Evolutionary conservation across 176 grass and related monocot genomes (phyloP), one percentile per base, ranked within the genome.

Genomic region (Hordeum marinum): DNA sequence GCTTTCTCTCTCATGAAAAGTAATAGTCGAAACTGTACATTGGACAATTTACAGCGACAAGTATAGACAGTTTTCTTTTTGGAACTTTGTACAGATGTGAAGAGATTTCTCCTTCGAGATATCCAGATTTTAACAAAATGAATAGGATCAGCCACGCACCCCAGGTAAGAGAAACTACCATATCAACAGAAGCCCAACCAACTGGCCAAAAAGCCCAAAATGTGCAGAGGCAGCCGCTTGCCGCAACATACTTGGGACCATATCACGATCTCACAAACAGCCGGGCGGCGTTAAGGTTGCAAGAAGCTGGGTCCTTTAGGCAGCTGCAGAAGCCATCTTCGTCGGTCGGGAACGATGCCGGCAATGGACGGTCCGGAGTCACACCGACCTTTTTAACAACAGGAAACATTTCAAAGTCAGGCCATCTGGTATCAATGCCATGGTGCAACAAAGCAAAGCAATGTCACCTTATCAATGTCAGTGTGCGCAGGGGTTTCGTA

Each of bases 401-500:
- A 75, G 32, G 31, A 4, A 75, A 20, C 8, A 27, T 29, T 50
- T 20, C 14, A 73, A 43, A 40, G 23, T 74, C 14, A 27, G 70
- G 41, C 71, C 71, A 18, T 29, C 14, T 9, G 23, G 15, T 0
- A 48, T 10, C 14, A 14, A 52, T 52, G 48, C 48, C 48, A 52
- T 7, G 48, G 48, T 7, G 48, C 1, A 14, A 14, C 48, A 52
- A 52, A 52, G 5, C 48, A 52, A 52, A 52, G 48, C 43, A 75
- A 21, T 75, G 69, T 23, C 39, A 98, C 96, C 89, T 96, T 99
- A 45, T 99, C 84, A 1, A 99, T 99, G 77, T 99, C 91, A 1
- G 86, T 96, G 64, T 91, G 96, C 0, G 91, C 88, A 13, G 96
- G 96, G 20, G 96, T 96, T 92, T 99, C 96, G 42, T 99, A 99